Percentiles rank a stretch among this genome's conserved stretches.
phyloP scores from a whole-genome alignment of 1,284 basidiomycete species.

The Heterobasidion irregulare region DNA sequence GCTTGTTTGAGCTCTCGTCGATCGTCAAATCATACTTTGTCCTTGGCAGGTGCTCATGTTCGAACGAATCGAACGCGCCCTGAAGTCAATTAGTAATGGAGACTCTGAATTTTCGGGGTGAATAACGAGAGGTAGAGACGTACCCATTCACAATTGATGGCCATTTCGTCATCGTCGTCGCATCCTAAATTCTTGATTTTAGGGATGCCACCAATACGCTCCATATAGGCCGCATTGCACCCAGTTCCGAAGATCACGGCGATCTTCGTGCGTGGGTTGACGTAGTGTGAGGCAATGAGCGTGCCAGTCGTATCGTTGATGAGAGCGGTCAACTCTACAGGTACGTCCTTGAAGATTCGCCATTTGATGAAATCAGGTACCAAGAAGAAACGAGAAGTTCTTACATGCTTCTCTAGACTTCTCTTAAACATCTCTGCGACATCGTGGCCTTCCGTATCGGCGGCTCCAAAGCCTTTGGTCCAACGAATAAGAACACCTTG shows the following conservation, averaged over 20 bases:
- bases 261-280: conserved; percentile 85
- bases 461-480: conserved; percentile 97
- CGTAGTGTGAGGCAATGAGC: conserved; percentile 94
- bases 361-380: background rate
- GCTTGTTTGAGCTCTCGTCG: conserved; percentile 94
- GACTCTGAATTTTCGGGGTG: background rate
- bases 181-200: conserved; percentile 78
- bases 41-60: conserved; percentile 89
- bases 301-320: conserved; percentile 99
- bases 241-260: conserved; percentile 98
- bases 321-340: conserved; percentile 74
- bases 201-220: conserved; percentile 67
- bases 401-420: conserved; percentile 68
- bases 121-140: conserved; percentile 14
- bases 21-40: conserved; percentile 94
- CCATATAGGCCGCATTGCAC: conserved; percentile 98
- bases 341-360: conserved; percentile 41
- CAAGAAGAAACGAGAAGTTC: conserved; percentile 15
- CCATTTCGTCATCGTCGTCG: conserved; percentile 71
- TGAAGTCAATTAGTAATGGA: conserved; percentile 21
- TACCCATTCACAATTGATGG: conserved; percentile 96
- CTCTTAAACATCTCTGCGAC: conserved; percentile 89
- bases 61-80: conserved; percentile 97
- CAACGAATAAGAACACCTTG: conserved; percentile 94
- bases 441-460: conserved; percentile 89